Conservation (phyloP, 2,329 filamentous ascomycete species). For the Sporothrix dimorphospora region DNA sequence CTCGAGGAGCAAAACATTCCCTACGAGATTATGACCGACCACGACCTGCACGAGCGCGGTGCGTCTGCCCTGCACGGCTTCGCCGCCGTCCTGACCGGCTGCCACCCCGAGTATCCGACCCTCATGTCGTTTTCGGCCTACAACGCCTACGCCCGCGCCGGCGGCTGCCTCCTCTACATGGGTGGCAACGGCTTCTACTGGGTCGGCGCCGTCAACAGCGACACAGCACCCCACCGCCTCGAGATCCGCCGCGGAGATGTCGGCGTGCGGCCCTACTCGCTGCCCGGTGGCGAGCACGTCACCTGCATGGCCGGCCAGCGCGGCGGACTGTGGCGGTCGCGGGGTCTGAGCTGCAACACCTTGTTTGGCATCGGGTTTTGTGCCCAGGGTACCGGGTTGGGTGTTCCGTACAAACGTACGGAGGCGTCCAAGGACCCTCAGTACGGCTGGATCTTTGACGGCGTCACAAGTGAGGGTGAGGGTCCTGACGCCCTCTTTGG, state of each 20-base stretch:
- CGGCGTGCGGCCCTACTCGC: not conserved
- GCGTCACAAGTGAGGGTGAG: constrained; percentile 3
- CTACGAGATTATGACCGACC: constrained; percentile 45
- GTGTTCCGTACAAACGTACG: constrained; percentile 34
- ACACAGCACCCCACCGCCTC: constrained; percentile 38
- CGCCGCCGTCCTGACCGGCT: constrained; percentile 39
- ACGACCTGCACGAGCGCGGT: constrained; percentile 41
- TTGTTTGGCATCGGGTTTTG: constrained; percentile 41
- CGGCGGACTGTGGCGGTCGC: constrained; percentile 43
- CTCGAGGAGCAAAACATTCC: constrained; percentile 39
- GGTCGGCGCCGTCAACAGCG: constrained; percentile 39
- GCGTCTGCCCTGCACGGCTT: constrained; percentile 34
- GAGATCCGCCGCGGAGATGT: constrained; percentile 9
- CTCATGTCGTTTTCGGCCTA: constrained; percentile 39
- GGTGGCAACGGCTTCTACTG: constrained; percentile 46
- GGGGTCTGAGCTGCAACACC: constrained; percentile 40
- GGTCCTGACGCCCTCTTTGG: constrained; percentile 30
- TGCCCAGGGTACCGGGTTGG: constrained; percentile 39
- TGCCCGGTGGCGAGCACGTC: not conserved
- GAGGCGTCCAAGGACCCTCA: constrained; percentile 14
- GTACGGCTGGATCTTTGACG: constrained; percentile 31
- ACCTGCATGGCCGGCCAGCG: constrained; percentile 25
- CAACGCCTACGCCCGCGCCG: constrained; percentile 37
- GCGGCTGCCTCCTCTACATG: constrained; percentile 45
- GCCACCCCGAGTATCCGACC: constrained; percentile 44